These are phyloP conservation scores for Lyophyllum shimeji DNA, from an alignment of 768 basidiomycete genomes.

Conservation along the genomic window DNA sequence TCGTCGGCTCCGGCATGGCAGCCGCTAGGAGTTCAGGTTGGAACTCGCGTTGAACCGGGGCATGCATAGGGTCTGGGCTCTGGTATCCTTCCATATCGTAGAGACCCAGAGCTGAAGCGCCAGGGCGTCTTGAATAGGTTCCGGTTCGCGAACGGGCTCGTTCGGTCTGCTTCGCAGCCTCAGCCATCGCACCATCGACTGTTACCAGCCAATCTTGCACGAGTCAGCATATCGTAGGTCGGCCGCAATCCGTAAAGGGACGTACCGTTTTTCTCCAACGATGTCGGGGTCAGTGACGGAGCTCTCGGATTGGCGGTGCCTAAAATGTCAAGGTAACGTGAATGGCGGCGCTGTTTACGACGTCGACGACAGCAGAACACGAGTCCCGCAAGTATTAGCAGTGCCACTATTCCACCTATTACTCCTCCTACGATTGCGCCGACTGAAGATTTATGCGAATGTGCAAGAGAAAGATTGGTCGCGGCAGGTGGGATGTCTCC, in stretches of 20 bases:
- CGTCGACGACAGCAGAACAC: constrained; percentile 3
- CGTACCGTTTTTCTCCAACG: constrained; percentile 3
- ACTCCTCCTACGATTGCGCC: constrained; percentile 10
- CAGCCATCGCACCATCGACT: constrained; percentile 4
- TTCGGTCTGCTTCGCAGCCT: constrained; percentile 7
- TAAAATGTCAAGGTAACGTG: background rate
- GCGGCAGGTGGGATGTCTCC: background rate
- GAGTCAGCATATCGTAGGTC: background rate
- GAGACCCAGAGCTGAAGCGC: background rate
- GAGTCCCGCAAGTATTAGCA: background rate
- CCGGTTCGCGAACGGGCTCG: constrained; percentile 2
- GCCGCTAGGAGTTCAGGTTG: background rate
- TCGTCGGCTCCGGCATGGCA: background rate
- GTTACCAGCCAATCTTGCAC: constrained; percentile 4
- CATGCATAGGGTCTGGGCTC: background rate
- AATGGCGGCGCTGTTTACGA: background rate
- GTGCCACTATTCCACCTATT: background rate
- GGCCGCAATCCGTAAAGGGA: background rate
- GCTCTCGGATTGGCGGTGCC: background rate
- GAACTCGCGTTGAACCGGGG: background rate
- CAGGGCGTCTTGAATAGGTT: background rate
- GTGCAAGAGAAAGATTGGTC: background rate
- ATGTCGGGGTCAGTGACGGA: background rate
- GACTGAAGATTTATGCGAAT: background rate
- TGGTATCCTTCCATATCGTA: background rate